Evolutionary conservation across 2,329 filamentous ascomycete species (phyloP).

Genomic region (Teratosphaeria zuluensis): DNA sequence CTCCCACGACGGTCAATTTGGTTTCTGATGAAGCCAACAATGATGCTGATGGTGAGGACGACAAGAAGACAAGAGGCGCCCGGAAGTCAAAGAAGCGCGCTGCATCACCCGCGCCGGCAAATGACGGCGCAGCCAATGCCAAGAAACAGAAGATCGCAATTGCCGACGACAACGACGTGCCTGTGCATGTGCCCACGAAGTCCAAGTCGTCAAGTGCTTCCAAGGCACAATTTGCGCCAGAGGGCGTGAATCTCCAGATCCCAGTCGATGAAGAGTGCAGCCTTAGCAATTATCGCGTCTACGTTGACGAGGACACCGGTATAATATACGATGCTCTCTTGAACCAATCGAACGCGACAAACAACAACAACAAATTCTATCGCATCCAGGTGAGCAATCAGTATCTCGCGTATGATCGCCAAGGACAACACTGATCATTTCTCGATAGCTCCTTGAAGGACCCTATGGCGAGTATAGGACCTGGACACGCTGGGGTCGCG

Average conservation of each 20-base stretch:
- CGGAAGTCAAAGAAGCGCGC: background rate
- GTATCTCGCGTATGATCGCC: background rate
- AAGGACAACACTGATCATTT: background rate
- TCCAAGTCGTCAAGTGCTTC: background rate
- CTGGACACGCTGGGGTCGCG: slow-evolving; percentile 65
- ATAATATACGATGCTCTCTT: slow-evolving; percentile 70
- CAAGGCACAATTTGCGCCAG: slow-evolving; percentile 3
- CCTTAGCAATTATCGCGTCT: slow-evolving; percentile 40
- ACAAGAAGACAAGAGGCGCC: background rate
- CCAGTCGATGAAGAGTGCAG: slow-evolving; percentile 39
- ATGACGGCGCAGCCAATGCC: background rate
- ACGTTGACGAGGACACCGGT: slow-evolving; percentile 51
- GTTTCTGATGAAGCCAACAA: background rate
- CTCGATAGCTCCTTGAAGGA: slow-evolving; percentile 33
- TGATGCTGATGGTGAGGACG: background rate
- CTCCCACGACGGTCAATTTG: background rate
- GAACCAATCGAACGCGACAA: slow-evolving; percentile 62
- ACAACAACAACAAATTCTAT: slow-evolving; percentile 81
- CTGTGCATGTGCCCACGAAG: background rate
- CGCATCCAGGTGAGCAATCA: slow-evolving; percentile 50
- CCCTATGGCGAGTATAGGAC: slow-evolving; percentile 31
- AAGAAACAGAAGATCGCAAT: background rate
- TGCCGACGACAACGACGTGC: slow-evolving; percentile 2
- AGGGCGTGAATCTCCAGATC: slow-evolving; percentile 28
- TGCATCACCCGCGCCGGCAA: background rate